A percentile compares a stretch with the other conserved stretches of the same genome.
These are phyloP conservation scores for Vinca major DNA, from an alignment of 305 asterid genomes.

Conservation along the genomic window DNA sequence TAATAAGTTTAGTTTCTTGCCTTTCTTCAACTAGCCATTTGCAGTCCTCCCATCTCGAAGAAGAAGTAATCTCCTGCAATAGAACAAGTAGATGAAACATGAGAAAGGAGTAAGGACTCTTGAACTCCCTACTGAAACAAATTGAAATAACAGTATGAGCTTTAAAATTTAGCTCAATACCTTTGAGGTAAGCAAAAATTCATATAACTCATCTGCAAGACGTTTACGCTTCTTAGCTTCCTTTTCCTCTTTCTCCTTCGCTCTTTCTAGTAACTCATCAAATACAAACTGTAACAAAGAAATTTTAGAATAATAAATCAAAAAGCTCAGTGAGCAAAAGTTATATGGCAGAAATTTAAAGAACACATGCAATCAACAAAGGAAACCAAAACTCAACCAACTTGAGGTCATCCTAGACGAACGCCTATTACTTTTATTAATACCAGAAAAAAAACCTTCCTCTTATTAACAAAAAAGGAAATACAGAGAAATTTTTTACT, in stretches of 20 bases:
- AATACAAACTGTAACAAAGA: constrained; percentile 47
- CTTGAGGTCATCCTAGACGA: background rate
- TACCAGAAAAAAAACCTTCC: background rate
- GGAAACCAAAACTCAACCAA: constrained; percentile 2
- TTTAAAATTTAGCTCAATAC: constrained; percentile 25
- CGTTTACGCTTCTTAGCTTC: constrained; percentile 88
- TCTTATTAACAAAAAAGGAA: background rate
- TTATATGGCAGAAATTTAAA: background rate
- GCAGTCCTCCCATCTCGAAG: constrained; percentile 83
- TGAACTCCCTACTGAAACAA: constrained; percentile 5
- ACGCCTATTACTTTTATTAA: background rate
- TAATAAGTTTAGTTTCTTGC: constrained; percentile 28
- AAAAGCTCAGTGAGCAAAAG: background rate
- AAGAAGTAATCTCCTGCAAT: constrained; percentile 58
- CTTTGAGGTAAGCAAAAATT: constrained; percentile 53
- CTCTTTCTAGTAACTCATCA: constrained; percentile 58
- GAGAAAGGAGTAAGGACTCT: background rate
- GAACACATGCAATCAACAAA: background rate
- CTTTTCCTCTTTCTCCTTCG: constrained; percentile 79
- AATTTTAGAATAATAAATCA: constrained; percentile 17
- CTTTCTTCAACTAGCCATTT: constrained; percentile 57
- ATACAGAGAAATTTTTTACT: constrained; percentile 31
- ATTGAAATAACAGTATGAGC: constrained; percentile 11
- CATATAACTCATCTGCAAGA: constrained; percentile 52
- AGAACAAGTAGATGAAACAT: constrained; percentile 7